Evolutionary conservation across 805 yeast species (phyloP), one percentile per base, ranked within the genome.

Genomic region (Candida argentea): DNA sequence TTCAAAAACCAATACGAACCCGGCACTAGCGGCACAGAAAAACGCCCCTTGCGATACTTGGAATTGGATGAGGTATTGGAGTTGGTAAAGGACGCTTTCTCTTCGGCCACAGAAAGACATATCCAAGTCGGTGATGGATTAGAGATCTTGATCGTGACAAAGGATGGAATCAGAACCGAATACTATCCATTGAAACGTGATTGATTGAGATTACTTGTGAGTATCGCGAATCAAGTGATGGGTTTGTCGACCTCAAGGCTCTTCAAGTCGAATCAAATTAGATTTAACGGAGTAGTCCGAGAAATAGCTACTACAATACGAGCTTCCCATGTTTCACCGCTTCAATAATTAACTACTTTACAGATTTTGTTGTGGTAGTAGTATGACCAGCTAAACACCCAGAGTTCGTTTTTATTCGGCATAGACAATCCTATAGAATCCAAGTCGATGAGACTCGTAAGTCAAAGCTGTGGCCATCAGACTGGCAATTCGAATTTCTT

Each of bases 121-220:
- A 91, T 91, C 43, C 93, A 87, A 43, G 97, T 91, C 29, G 98
- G 98, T 64, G 98, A 91, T 63, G 94, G 91, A 5, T 68, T 91
- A 38, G 95, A 91, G 56, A 78, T 91, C 27, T 63, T 81, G 39
- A 82, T 91, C 43, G 87, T 89, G 34, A 85, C 96, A 9, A 87
- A 86, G 52, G 95, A 86, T 14, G 98, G 98, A 28, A 83, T 85
- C 27, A 71, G 78, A 59, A 76, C 71, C 24, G 94, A 84, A 52
- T 79, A 73, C 56, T 80, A 61, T 52, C 93, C 93, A 34, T 67
- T 91, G 53, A 85, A 91, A 71, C 76, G 81, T 53, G 97, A 89
- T 65, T 89, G 60, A 24, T 17, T n/a, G n/a, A n/a, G n/a, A n/a
- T n/a, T n/a, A n/a, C n/a, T n/a, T 21, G 12, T 14, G 8, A 6